phyloP scores from a whole-genome alignment of 164 flowering plant genomes.

The Magnolia sinica region DNA sequence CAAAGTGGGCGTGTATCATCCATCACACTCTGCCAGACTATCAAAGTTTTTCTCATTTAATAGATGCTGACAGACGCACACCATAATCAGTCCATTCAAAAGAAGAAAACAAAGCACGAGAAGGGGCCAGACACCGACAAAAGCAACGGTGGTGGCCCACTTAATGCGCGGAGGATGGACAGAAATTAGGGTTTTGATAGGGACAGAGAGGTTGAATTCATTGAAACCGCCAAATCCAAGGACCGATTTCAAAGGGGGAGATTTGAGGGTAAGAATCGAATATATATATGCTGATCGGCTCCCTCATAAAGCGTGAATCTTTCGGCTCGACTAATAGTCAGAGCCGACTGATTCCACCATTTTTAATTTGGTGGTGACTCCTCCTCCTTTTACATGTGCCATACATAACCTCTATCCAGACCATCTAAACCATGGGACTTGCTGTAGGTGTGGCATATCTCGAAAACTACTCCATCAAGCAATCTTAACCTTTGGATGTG shows the following conservation, averaged over 20 bases:
- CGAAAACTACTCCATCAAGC: no score
- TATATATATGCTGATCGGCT: neutral
- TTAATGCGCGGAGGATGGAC: conserved; percentile 1
- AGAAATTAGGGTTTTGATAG: conserved; percentile 1
- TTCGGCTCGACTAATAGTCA: no score
- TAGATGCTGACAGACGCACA: no score
- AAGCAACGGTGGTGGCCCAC: neutral
- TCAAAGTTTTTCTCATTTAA: no score
- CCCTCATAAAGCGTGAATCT: neutral
- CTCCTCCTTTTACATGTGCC: neutral
- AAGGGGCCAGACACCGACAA: conserved; percentile 2
- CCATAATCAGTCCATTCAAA: no score
- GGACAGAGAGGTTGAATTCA: neutral
- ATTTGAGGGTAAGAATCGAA: neutral
- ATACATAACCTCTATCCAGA: neutral
- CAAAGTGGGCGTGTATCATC: no score
- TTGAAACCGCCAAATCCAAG: conserved; percentile 3
- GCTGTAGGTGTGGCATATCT: no score
- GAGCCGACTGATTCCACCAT: neutral
- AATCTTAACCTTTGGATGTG: no score
- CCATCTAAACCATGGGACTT: neutral
- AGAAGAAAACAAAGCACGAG: neutral
- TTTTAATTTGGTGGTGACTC: neutral
- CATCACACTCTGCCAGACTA: no score
- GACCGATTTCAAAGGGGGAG: neutral